These are phyloP conservation scores for Arthroderma sp. DNA, from an alignment of 2,329 filamentous ascomycete genomes.

Conservation along the genomic window DNA sequence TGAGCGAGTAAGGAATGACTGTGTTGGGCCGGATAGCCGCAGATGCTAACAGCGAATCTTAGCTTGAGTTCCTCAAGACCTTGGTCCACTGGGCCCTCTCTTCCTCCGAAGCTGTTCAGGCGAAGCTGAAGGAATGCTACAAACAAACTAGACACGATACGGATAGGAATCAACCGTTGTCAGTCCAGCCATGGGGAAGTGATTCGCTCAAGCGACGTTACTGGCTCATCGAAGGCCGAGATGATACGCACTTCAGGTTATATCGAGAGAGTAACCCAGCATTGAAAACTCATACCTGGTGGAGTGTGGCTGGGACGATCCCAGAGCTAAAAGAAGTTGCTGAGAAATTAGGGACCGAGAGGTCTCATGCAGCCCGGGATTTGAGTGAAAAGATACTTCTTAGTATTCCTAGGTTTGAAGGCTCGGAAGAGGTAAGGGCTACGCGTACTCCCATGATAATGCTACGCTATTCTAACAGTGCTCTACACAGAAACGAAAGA, in stretches of 20 bases:
- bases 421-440: conserved; percentile 66
- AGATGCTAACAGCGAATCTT: conserved; percentile 5
- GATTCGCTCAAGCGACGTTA: conserved; percentile 88
- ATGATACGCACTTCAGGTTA: conserved; percentile 85
- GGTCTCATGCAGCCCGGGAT: conserved; percentile 64
- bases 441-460: background rate
- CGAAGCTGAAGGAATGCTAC: conserved; percentile 74
- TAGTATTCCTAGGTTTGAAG: conserved; percentile 81
- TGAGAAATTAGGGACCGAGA: conserved; percentile 66
- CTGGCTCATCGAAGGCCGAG: conserved; percentile 82
- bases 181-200: conserved; percentile 79
- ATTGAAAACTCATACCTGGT: conserved; percentile 68
- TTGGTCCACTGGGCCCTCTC: conserved; percentile 80
- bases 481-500: conserved; percentile 61
- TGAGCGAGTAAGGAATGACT: conserved; percentile 53
- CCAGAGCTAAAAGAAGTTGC: conserved; percentile 67
- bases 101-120: conserved; percentile 70
- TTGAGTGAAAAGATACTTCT: conserved; percentile 64
- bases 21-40: background rate
- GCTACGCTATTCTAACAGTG: background rate
- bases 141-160: conserved; percentile 71
- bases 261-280: conserved; percentile 82
- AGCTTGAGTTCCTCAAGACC: conserved; percentile 73
- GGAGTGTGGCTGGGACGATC: conserved; percentile 81
- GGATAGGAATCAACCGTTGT: conserved; percentile 70